phyloP scores from a whole-genome alignment of 345 rosid genomes.

The Ailanthus altissimus region DNA sequence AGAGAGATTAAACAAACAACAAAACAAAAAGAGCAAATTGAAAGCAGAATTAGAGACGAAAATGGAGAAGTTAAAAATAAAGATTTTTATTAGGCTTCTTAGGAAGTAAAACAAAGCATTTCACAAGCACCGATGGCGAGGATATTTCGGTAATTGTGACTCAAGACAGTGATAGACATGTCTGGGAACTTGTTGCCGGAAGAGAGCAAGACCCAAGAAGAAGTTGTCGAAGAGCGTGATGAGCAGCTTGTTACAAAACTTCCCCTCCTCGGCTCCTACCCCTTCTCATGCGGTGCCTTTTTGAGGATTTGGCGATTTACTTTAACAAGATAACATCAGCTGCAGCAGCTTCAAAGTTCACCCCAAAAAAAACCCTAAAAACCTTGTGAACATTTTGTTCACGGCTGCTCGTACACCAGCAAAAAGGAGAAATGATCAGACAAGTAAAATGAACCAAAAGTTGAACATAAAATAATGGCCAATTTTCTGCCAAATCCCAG shows the following conservation, averaged over 20 bases:
- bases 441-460: not conserved
- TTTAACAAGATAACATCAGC: constrained; percentile 13
- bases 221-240: constrained; percentile 45
- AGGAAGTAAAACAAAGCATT: not conserved
- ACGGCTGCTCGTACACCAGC: not conserved
- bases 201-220: constrained; percentile 61
- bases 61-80: too few species aligned
- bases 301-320: constrained; percentile 9
- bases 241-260: not conserved
- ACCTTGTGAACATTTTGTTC: not conserved
- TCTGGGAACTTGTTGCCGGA: constrained; percentile 76
- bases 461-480: not conserved
- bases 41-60: not conserved
- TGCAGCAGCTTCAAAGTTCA: constrained; percentile 14
- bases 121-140: constrained; percentile 12
- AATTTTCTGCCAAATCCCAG: not conserved
- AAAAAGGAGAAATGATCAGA: not conserved
- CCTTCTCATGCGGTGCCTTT: constrained; percentile 26
- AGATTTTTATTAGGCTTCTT: too few species aligned
- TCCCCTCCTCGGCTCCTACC: too few species aligned
- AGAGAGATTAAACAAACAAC: too few species aligned
- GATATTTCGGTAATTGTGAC: constrained; percentile 30
- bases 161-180: constrained; percentile 34
- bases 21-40: too few species aligned
- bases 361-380: constrained; percentile 44